Evolutionary conservation across 495 filamentous ascomycete species (phyloP).

Genomic region (Letharia columbiana): DNA sequence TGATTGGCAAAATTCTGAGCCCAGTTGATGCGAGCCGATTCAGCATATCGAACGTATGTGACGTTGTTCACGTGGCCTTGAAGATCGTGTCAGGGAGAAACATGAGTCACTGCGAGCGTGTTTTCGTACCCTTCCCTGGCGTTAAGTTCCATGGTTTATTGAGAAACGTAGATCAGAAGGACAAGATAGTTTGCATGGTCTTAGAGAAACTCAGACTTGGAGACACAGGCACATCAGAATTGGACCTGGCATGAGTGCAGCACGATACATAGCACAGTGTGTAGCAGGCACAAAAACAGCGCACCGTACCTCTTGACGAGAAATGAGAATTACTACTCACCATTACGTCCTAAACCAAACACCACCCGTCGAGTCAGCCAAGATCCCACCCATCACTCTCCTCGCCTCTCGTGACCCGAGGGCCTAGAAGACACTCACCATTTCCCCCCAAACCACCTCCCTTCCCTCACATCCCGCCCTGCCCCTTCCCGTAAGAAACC

Average conservation of each 20-base stretch:
- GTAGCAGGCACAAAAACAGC: background rate
- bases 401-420: background rate
- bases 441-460: conserved; percentile 82
- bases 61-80: conserved; percentile 85
- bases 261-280: background rate
- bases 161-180: background rate
- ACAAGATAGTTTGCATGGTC: background rate
- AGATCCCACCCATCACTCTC: conserved; percentile 1
- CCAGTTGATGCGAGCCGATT: conserved; percentile 79
- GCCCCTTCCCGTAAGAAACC: conserved; percentile 61
- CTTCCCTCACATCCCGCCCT: conserved; percentile 61
- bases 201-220: background rate
- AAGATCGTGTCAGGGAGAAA: conserved; percentile 16
- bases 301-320: background rate
- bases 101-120: background rate
- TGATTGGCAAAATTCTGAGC: conserved; percentile 62
- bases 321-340: conserved; percentile 31
- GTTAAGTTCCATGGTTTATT: background rate
- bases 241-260: background rate
- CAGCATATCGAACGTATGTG: conserved; percentile 74
- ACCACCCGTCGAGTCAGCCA: conserved; percentile 14
- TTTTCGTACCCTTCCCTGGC: conserved; percentile 6
- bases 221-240: background rate
- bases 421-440: conserved; percentile 43
- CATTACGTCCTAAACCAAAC: conserved; percentile 44